Base-by-base conservation (phyloP, 306 rosid species). In the Pyrus betulifolia region DNA sequence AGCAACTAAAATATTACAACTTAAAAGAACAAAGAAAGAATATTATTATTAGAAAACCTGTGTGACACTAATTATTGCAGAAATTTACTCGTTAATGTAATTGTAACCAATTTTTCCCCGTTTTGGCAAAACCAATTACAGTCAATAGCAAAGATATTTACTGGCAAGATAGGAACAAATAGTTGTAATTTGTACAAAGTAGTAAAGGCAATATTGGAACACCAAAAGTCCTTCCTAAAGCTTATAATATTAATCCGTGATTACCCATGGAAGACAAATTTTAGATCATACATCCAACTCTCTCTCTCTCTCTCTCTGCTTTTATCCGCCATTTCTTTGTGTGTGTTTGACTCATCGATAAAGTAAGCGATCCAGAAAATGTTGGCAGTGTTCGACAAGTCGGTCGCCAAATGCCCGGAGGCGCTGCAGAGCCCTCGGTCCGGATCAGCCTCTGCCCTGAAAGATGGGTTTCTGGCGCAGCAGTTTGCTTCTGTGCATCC, bases 351-450 rank as follows among this genome's bases (percentile, higher is more conserved):
- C 69, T 74, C 70, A 67, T 61, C 19, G 6, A 86, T 76, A 27
- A 27, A 22, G 6, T 71, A n/a, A 27, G 12, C 11, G 73, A 76
- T 76, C 52, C 46, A 22, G 66, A 82, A 86, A 88, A 96, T 96
- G 99, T 49, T 96, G 18, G 99, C 99, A 1, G 93, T 96, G 70
- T 92, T 96, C 80, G 88, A 92, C 70, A 87, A 92, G 80, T 89
- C 93, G 14, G 97, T 96, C 70, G 98, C 98, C 0, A 91, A 89
- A 85, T 69, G 92, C 82, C 99, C 99, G 17, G 93, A 86, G 40
- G 99, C 83, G 79, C 90, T 95, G 10, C 80, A 82, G 76, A 87
- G 78, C 65, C 93, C 97, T 72, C 72, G 85, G 25, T 82, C 99
- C 23, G 86, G 73, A 69, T 66, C 88, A 19, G 89, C 82, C 19